These are phyloP conservation scores for Pichia gijzeniarum DNA, from an alignment of 805 yeast genomes.

Conservation along the genomic window DNA sequence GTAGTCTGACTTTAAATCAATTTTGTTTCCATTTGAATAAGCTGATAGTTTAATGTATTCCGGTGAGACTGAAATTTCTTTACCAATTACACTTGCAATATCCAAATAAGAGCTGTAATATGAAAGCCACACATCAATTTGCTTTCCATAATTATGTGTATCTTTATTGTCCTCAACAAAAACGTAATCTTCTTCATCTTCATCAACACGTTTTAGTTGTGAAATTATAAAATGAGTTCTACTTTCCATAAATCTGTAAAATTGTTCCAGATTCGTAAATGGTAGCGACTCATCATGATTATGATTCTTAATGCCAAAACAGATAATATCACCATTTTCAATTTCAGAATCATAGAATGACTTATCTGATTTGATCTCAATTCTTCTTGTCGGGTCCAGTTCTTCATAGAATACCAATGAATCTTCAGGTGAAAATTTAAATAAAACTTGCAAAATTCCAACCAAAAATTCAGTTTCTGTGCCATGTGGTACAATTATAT, in stretches of 20 bases:
- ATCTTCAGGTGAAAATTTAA: slow-evolving; percentile 33
- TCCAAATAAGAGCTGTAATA: slow-evolving; percentile 51
- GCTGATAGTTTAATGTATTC: slow-evolving; percentile 60
- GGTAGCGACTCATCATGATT: slow-evolving; percentile 7
- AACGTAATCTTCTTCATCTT: slow-evolving; percentile 46
- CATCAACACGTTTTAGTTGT: slow-evolving; percentile 35
- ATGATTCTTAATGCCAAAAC: slow-evolving; percentile 22
- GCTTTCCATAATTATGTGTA: slow-evolving; percentile 10
- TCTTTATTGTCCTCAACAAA: slow-evolving; percentile 30
- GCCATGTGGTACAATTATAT: slow-evolving; percentile 44
- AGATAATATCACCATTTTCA: slow-evolving; percentile 61
- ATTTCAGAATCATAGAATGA: slow-evolving; percentile 54
- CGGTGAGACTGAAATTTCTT: slow-evolving; percentile 47
- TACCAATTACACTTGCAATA: slow-evolving; percentile 57
- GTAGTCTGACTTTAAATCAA: slow-evolving; percentile 41
- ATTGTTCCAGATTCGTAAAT: slow-evolving; percentile 36
- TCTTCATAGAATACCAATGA: slow-evolving; percentile 50
- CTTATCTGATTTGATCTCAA: slow-evolving; percentile 32
- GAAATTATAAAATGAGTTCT: slow-evolving; percentile 54
- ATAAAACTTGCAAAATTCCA: slow-evolving; percentile 35
- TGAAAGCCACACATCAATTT: slow-evolving; percentile 63
- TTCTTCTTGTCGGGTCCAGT: slow-evolving; percentile 47
- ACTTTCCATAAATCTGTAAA: slow-evolving; percentile 49
- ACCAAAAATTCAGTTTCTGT: slow-evolving; percentile 37
- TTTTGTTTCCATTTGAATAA: slow-evolving; percentile 50